These are phyloP conservation scores for Penicillium dipodomyicola DNA, from an alignment of 495 filamentous ascomycete species.

Conservation along the genomic window DNA sequence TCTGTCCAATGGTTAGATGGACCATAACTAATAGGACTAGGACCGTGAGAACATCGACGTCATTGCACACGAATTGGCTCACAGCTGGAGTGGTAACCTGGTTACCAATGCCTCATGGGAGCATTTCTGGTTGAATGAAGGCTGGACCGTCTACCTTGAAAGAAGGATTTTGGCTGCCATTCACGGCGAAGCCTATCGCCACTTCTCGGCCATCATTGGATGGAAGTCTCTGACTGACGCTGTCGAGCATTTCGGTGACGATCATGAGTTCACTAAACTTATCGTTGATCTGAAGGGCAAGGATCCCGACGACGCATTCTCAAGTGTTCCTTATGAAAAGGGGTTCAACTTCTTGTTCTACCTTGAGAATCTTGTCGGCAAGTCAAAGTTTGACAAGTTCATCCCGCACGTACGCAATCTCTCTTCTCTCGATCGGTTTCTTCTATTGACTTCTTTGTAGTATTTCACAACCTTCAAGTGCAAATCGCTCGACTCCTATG, in stretches of 20 bases:
- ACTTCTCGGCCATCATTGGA: constrained; percentile 86
- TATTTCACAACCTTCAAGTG: constrained; percentile 81
- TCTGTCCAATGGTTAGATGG: background rate
- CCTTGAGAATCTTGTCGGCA: constrained; percentile 81
- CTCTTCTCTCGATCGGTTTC: background rate
- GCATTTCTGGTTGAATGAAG: constrained; percentile 97
- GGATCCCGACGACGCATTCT: constrained; percentile 95
- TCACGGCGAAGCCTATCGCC: constrained; percentile 79
- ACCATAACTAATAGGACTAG: constrained; percentile 18
- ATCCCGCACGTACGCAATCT: constrained; percentile 67
- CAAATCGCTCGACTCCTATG: constrained; percentile 84
- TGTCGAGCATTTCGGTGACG: constrained; percentile 69
- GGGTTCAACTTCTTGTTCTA: constrained; percentile 79
- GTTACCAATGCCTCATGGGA: constrained; percentile 92
- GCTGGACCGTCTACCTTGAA: constrained; percentile 94
- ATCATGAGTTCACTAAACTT: constrained; percentile 91
- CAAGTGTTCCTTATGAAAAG: constrained; percentile 72
- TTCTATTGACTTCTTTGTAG: constrained; percentile 30
- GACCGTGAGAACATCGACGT: constrained; percentile 95
- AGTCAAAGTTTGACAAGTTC: constrained; percentile 83
- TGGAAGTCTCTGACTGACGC: constrained; percentile 66
- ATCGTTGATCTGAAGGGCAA: constrained; percentile 81
- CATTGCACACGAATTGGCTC: constrained; percentile 90
- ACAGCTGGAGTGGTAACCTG: constrained; percentile 92
- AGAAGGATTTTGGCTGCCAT: constrained; percentile 52